Evolutionary conservation across 148 eudicot genomes (phyloP).

Genomic region (Amaranthus cruentus): DNA sequence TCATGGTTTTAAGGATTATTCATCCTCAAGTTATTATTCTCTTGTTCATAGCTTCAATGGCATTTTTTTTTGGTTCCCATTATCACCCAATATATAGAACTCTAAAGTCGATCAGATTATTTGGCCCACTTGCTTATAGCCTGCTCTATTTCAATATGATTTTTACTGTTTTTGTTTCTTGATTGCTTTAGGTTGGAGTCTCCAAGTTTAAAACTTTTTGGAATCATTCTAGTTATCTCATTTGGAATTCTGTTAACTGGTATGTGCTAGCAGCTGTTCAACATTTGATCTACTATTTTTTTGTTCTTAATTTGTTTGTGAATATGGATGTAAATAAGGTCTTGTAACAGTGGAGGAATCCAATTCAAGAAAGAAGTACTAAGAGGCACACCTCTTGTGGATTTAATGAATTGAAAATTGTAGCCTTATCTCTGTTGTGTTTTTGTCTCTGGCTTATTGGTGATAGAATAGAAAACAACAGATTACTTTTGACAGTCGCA

Average conservation of each 20-base stretch:
- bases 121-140: neutral
- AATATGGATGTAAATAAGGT: neutral
- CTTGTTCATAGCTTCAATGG: neutral
- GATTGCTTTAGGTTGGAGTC: conserved; percentile 69
- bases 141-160: neutral
- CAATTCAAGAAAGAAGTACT: neutral
- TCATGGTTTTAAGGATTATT: no score
- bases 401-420: neutral
- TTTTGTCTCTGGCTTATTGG: neutral
- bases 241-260: conserved; percentile 81
- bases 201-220: conserved; percentile 81
- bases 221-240: conserved; percentile 83
- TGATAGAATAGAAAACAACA: conserved; percentile 2
- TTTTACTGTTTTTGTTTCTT: neutral
- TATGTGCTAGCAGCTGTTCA: conserved; percentile 23
- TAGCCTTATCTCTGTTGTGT: conserved; percentile 2
- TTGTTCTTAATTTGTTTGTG: neutral
- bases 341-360: neutral
- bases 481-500: neutral
- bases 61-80: neutral
- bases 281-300: conserved; percentile 8
- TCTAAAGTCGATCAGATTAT: neutral
- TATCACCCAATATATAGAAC: neutral
- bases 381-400: neutral
- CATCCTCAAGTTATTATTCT: neutral